Base-by-base conservation (phyloP, 2,329 filamentous ascomycete genomes). In the Fusarium anthophilum region DNA sequence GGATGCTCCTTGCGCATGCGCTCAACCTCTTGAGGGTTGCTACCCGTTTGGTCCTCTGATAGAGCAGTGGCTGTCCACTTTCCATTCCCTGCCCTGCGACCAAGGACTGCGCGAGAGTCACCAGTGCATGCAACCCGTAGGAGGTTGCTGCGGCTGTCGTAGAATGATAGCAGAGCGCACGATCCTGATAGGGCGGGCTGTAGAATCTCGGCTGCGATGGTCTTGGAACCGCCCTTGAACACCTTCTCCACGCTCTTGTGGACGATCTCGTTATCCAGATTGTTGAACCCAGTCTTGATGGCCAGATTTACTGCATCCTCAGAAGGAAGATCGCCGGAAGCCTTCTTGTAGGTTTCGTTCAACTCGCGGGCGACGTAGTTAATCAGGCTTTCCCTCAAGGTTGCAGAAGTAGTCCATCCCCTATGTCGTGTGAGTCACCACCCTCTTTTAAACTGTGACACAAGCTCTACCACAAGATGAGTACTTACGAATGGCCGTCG, bases 381-480 rank as follows among this genome's bases (percentile, higher is more conserved):
- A 77, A 99, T 98, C 63, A 99, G 88, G 20, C 93, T 92, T 83
- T 99, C 95, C 66, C 96, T 93, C 67, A 99, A 87, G 80, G 98
- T 98, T 26, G 96, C 96, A 44, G 96, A 98, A 12, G 96, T 99
- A 9, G 96, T 98, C 96, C 96, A 99, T 76, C 96, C 96, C 51
- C 94, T 97, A 77, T 64, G 76, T 20, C 53, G 65, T 44, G 48
- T 77, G 37, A 76, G 66, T 68, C 44, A 58, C 43, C 6, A 37
- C 22, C 32, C 38, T 22, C 24, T 17, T 53, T 43, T 43, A 35
- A 24, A 22, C 17, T 37, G 20, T 50, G 44, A 41, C 24, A 28
- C 39, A 60, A 54, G 32, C 20, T 47, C 32, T 30, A 58, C 60
- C 28, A 35, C 28, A 47, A 30, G 24, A 67, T 39, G 26, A 48